These are phyloP conservation scores for Penicillium diatomitis DNA, from an alignment of 495 filamentous ascomycete genomes.

Conservation along the genomic window DNA sequence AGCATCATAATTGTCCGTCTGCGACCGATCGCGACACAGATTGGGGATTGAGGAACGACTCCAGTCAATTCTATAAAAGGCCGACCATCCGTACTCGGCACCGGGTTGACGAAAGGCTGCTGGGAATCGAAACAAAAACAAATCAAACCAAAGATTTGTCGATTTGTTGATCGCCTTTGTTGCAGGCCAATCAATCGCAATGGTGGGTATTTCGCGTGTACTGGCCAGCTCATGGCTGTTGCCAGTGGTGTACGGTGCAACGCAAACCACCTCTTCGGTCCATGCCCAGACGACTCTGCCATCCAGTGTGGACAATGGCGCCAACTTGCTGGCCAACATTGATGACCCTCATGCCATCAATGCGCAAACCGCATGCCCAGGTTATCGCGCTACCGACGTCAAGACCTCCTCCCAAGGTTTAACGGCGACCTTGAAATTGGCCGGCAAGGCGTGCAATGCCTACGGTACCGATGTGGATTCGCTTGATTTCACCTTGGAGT, in stretches of 20 bases:
- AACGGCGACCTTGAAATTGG: constrained; percentile 43
- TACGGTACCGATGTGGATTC: constrained; percentile 56
- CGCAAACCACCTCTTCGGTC: constrained; percentile 10
- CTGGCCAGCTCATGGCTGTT: constrained; percentile 20
- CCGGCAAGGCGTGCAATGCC: constrained; percentile 49
- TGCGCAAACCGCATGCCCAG: constrained; percentile 59
- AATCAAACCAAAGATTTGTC: too few relatives aligned
- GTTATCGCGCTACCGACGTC: constrained; percentile 49
- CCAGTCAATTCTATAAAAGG: too few relatives aligned
- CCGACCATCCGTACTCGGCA: too few relatives aligned
- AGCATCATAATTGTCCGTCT: too few relatives aligned
- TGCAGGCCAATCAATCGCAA: constrained; percentile 4
- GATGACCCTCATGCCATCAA: constrained; percentile 61
- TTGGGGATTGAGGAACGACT: too few relatives aligned
- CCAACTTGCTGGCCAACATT: constrained; percentile 56
- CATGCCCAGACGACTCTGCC: constrained; percentile 47
- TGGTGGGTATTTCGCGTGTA: constrained; percentile 23
- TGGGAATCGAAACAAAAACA: too few relatives aligned
- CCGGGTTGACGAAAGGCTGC: too few relatives aligned
- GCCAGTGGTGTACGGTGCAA: constrained; percentile 19
- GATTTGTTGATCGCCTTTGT: not conserved
- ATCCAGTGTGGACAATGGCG: constrained; percentile 45
- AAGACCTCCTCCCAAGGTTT: constrained; percentile 36
- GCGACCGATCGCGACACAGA: too few relatives aligned
- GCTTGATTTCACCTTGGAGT: constrained; percentile 46